Evolutionary conservation across 495 filamentous ascomycete species (phyloP).

Genomic region (Apodospora peruviana): DNA sequence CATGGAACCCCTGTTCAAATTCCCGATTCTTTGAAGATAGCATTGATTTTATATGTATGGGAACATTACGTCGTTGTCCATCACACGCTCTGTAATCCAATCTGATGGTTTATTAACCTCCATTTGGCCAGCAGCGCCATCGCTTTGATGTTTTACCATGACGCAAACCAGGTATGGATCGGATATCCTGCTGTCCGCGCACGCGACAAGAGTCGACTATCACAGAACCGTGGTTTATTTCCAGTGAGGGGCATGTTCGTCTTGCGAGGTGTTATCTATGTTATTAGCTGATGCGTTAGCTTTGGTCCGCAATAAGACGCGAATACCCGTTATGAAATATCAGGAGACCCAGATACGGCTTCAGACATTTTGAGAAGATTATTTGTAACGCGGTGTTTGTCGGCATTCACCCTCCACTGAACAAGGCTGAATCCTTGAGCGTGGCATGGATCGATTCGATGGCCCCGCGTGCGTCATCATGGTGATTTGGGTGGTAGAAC

Average conservation of each 20-base stretch:
- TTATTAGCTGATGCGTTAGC: no score
- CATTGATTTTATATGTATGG: neutral
- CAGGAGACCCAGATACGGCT: no score
- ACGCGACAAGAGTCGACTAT: no score
- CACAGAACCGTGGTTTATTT: no score
- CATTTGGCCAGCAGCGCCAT: no score
- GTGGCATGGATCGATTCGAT: conserved; percentile 37
- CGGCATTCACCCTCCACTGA: conserved; percentile 26
- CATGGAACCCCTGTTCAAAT: neutral
- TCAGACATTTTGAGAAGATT: conserved; percentile 51
- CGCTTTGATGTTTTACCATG: no score
- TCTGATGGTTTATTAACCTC: no score
- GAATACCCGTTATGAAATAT: conserved; percentile 1
- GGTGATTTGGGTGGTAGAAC: conserved; percentile 8
- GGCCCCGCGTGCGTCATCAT: conserved; percentile 54
- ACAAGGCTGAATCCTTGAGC: conserved; percentile 15
- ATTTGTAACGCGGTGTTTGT: conserved; percentile 42
- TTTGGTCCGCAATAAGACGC: no score
- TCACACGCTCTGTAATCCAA: neutral
- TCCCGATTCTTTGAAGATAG: neutral
- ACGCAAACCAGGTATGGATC: no score
- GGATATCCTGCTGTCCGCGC: no score
- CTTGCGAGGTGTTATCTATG: no score
- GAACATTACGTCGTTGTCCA: neutral
- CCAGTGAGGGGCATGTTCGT: no score